Evolutionary conservation across 164 flowering plant species (phyloP).

Genomic region (Macadamia tetraphylla): DNA sequence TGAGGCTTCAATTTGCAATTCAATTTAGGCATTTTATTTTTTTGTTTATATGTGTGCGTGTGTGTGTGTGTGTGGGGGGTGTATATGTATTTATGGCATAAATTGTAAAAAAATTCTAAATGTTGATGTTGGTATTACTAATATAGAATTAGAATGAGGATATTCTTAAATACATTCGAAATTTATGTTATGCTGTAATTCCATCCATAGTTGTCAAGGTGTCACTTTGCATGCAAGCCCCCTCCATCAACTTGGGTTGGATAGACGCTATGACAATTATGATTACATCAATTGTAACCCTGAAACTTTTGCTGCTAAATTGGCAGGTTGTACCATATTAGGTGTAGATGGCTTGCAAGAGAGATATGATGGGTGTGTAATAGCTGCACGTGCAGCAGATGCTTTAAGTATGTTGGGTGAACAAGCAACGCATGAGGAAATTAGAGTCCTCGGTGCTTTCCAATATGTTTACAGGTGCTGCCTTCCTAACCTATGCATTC

Average conservation of each 20-base stretch:
- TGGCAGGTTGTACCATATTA: constrained; percentile 55
- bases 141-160: no score
- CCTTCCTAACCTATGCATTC: not conserved
- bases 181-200: not conserved
- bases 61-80: no score
- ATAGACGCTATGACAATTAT: not conserved
- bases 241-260: no score
- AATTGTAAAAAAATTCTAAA: no score
- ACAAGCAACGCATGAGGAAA: constrained; percentile 68
- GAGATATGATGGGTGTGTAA: constrained; percentile 46
- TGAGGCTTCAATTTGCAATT: not conserved
- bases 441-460: constrained; percentile 78
- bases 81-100: no score
- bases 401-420: constrained; percentile 56
- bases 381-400: constrained; percentile 81
- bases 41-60: no score
- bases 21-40: not conserved
- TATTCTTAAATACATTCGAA: not conserved
- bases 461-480: constrained; percentile 75
- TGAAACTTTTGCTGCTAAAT: not conserved
- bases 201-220: no score
- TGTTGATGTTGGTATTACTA: no score
- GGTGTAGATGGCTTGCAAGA: constrained; percentile 51
- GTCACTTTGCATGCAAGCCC: no score
- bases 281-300: not conserved